Conservation (phyloP, 2,329 filamentous ascomycete species). For the Taxawa tesnikishii region DNA sequence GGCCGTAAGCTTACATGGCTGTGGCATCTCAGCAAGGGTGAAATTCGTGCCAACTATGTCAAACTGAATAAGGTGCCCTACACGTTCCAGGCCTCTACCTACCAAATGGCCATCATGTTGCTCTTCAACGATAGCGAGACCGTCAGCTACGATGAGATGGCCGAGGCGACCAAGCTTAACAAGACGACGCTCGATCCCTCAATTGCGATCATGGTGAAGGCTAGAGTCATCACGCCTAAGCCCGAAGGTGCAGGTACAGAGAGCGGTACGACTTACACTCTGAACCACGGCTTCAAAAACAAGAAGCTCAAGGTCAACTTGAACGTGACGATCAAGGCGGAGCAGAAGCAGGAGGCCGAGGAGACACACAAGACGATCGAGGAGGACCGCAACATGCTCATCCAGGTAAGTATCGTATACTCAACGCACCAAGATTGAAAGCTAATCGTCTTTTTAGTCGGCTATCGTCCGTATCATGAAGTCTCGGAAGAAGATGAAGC, state of each 20-base stretch:
- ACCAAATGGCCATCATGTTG: conserved; percentile 92
- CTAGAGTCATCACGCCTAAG: conserved; percentile 68
- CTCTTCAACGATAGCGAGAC: conserved; percentile 88
- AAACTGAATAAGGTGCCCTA: conserved; percentile 80
- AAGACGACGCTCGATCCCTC: conserved; percentile 78
- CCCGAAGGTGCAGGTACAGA: conserved; percentile 65
- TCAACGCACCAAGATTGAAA: too few relatives aligned
- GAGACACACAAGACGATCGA: conserved; percentile 99
- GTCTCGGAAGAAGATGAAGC: conserved; percentile 97
- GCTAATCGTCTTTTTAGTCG: conserved; percentile 49
- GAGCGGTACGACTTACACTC: conserved; percentile 63
- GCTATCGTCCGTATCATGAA: conserved; percentile 99
- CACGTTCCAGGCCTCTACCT: conserved; percentile 94
- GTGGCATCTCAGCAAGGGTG: conserved; percentile 96
- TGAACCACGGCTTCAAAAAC: conserved; percentile 94
- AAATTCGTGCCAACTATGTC: conserved; percentile 87
- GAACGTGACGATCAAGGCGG: conserved; percentile 87
- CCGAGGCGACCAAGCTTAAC: conserved; percentile 65
- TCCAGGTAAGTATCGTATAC: conserved; percentile 81
- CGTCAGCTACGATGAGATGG: conserved; percentile 78
- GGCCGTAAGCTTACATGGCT: conserved; percentile 95
- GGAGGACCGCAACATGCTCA: conserved; percentile 89
- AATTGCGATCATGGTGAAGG: conserved; percentile 77
- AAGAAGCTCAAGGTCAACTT: conserved; percentile 98
- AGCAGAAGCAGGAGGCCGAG: conserved; percentile 89